These are phyloP conservation scores for Leccinum barrowsii DNA, from an alignment of 768 basidiomycete genomes.

Conservation along the genomic window DNA sequence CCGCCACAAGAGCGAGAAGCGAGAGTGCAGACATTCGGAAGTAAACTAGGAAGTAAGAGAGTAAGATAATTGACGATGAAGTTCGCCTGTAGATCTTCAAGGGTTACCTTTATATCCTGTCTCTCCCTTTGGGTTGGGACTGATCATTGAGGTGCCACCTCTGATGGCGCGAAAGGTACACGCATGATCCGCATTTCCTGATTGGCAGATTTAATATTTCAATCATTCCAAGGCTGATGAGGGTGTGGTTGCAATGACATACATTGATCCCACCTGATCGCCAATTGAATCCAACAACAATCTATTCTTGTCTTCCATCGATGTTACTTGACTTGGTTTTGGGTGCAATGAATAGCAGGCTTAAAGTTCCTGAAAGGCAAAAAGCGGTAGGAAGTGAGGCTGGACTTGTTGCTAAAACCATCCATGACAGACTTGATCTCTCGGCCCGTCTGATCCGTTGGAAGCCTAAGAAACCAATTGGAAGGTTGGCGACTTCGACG, in stretches of 20 bases:
- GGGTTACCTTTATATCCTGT: neutral
- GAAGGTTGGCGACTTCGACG: neutral
- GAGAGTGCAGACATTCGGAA: constrained; percentile 4
- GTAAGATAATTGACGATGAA: neutral
- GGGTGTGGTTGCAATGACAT: neutral
- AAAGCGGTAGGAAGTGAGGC: neutral
- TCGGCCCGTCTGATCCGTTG: neutral
- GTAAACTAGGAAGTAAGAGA: neutral
- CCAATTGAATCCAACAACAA: neutral
- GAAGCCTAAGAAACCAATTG: neutral
- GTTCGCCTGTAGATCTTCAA: neutral
- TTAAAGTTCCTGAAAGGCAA: neutral
- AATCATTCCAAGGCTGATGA: neutral
- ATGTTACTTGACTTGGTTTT: neutral
- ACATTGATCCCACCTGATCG: neutral
- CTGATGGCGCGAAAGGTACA: neutral
- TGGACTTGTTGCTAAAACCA: neutral
- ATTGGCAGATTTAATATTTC: neutral
- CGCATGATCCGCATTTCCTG: neutral
- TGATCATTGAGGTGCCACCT: neutral
- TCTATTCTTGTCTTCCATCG: neutral
- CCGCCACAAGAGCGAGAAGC: constrained; percentile 7
- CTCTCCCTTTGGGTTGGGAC: neutral
- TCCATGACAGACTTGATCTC: neutral
- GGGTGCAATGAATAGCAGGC: neutral